Percentiles rank a stretch among this genome's conserved stretches.
phyloP scores from a whole-genome alignment of 331 rosid genomes.

The Telfairia occidentalis region DNA sequence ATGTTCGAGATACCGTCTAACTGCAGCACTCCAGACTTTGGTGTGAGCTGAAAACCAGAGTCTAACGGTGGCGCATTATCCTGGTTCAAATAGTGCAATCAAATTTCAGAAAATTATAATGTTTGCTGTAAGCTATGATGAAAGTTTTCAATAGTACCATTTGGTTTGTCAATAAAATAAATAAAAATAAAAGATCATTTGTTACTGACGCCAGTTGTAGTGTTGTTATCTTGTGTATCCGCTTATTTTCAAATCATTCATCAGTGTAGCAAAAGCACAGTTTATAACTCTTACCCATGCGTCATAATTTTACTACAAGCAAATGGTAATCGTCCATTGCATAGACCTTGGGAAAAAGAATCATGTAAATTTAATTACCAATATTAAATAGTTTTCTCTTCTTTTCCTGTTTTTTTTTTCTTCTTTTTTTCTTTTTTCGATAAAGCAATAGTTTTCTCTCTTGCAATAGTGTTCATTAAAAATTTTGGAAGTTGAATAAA shows the following conservation, averaged over 20 bases:
- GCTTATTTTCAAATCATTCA: neutral
- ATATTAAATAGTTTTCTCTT: no score
- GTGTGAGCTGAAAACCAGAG: constrained; percentile 26
- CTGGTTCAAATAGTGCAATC: constrained; percentile 29
- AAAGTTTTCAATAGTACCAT: neutral
- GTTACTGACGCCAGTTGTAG: neutral
- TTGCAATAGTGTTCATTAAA: neutral
- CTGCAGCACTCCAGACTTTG: constrained; percentile 27
- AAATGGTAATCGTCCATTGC: neutral
- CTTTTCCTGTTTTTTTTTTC: no score
- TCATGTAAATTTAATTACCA: neutral
- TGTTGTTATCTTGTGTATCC: neutral
- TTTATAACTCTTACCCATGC: neutral
- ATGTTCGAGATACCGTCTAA: constrained; percentile 27
- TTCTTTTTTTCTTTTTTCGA: no score
- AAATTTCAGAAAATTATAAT: constrained; percentile 15
- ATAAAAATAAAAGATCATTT: neutral
- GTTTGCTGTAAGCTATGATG: neutral
- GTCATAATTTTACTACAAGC: neutral
- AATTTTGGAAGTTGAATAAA: neutral
- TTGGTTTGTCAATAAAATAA: neutral
- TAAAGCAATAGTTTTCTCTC: no score
- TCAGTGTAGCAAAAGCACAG: neutral
- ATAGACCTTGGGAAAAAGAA: neutral
- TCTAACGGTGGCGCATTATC: constrained; percentile 28